A percentile compares a stretch with the other conserved stretches of the same genome.
These are phyloP conservation scores for Agastache rugosa DNA, from an alignment of 257 asterid genomes.

Conservation along the genomic window DNA sequence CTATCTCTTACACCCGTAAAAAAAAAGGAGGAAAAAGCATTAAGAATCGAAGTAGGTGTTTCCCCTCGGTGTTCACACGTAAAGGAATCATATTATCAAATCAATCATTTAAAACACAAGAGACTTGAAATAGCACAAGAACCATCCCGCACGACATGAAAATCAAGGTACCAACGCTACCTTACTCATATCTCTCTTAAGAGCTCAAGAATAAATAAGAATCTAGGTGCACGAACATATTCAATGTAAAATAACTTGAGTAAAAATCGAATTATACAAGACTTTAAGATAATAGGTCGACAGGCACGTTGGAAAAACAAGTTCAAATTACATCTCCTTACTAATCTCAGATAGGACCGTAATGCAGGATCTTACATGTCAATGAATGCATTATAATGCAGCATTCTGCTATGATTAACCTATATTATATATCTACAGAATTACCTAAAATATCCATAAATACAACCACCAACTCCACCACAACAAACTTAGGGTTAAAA, in stretches of 20 bases:
- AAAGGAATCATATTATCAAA: background rate
- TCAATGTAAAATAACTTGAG: background rate
- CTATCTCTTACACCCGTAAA: background rate
- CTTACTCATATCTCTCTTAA: background rate
- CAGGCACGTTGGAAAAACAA: background rate
- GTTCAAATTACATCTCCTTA: background rate
- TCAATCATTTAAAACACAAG: background rate
- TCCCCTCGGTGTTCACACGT: too few species aligned
- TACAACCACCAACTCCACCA: background rate
- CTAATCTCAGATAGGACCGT: background rate
- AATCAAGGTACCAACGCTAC: background rate
- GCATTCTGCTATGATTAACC: background rate
- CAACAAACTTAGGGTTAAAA: background rate
- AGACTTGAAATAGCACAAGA: background rate
- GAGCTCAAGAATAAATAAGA: constrained; percentile 10
- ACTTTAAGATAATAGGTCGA: background rate
- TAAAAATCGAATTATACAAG: background rate
- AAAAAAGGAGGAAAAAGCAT: background rate
- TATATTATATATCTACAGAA: background rate
- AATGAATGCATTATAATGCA: background rate
- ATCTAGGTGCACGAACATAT: background rate
- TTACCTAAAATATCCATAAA: background rate
- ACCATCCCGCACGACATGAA: background rate
- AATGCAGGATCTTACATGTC: background rate
- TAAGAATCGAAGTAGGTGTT: background rate